Conservation (phyloP, 495 filamentous ascomycete species). For the Tuber umbilicatum region DNA sequence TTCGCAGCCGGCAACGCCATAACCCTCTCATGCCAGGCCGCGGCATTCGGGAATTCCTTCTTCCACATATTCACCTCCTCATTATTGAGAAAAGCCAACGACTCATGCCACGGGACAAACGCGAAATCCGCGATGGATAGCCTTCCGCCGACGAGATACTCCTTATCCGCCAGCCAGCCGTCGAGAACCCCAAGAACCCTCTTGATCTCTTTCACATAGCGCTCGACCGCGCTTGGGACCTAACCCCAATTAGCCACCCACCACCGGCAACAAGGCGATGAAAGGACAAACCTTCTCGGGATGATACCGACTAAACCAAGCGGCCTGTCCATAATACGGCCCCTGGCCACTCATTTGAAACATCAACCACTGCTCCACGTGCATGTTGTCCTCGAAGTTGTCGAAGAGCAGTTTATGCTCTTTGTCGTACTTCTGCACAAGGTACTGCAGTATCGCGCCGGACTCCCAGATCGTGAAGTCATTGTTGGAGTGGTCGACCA, state of each 20-base stretch:
- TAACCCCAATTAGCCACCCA: not conserved
- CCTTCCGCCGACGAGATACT: conserved; percentile 57
- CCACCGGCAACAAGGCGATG: too few species aligned
- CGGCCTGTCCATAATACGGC: conserved; percentile 38
- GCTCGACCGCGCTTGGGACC: conserved; percentile 53
- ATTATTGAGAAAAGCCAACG: conserved; percentile 10
- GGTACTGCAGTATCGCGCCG: conserved; percentile 66
- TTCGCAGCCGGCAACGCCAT: conserved; percentile 34
- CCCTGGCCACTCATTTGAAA: conserved; percentile 53
- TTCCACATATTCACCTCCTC: conserved; percentile 21
- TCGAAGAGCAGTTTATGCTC: conserved; percentile 54
- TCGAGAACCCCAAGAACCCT: conserved; percentile 58
- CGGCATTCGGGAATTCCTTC: conserved; percentile 45
- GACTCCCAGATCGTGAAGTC: conserved; percentile 63
- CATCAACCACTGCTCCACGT: conserved; percentile 59
- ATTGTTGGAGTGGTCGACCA: conserved; percentile 63
- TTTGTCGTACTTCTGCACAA: conserved; percentile 63
- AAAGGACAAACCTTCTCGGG: conserved; percentile 45
- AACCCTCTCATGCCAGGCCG: conserved; percentile 47
- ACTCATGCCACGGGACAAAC: conserved; percentile 51
- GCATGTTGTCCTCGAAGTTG: conserved; percentile 47
- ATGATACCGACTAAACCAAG: conserved; percentile 54
- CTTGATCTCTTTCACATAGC: conserved; percentile 56
- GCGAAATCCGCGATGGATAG: conserved; percentile 55
- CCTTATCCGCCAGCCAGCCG: conserved; percentile 45